phyloP scores from a whole-genome alignment of 2,329 filamentous ascomycete species.

The Calonectria pauciramosa region DNA sequence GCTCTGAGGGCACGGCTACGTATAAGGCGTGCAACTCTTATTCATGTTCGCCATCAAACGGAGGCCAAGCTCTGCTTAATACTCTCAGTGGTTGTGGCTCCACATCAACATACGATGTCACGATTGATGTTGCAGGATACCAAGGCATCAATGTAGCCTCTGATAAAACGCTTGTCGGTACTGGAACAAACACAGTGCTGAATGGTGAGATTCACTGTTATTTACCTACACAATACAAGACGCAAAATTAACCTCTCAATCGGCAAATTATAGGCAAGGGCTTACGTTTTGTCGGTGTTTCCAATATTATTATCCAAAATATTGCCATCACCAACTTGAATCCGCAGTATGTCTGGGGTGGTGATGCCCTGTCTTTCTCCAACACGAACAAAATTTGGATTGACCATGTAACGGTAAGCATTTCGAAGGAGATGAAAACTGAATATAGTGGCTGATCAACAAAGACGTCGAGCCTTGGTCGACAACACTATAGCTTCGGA shows the following conservation, averaged over 20 bases:
- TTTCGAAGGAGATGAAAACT: background rate
- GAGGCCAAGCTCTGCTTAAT: slow-evolving; percentile 5
- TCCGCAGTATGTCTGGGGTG: slow-evolving; percentile 4
- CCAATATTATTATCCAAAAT: slow-evolving; percentile 6
- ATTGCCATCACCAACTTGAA: background rate
- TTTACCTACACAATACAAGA: too few species aligned
- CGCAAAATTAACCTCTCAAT: background rate
- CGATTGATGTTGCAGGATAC: background rate
- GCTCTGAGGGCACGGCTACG: background rate
- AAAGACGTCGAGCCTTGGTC: background rate
- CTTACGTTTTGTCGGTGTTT: background rate
- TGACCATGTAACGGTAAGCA: background rate
- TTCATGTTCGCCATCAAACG: background rate
- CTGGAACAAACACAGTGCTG: background rate
- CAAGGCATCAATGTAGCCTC: slow-evolving; percentile 2
- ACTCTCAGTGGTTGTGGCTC: background rate
- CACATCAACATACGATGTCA: slow-evolving; percentile 1
- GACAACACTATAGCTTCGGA: slow-evolving; percentile 4
- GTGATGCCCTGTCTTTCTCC: background rate
- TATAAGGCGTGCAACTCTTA: slow-evolving; percentile 2
- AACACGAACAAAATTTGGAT: slow-evolving; percentile 3
- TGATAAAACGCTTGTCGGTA: background rate
- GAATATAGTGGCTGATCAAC: background rate
- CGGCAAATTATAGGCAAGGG: background rate
- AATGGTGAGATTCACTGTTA: background rate